Evolutionary conservation across 805 yeast genomes (phyloP), one percentile per base, ranked within the genome.

Genomic region (Novakomyces olei): DNA sequence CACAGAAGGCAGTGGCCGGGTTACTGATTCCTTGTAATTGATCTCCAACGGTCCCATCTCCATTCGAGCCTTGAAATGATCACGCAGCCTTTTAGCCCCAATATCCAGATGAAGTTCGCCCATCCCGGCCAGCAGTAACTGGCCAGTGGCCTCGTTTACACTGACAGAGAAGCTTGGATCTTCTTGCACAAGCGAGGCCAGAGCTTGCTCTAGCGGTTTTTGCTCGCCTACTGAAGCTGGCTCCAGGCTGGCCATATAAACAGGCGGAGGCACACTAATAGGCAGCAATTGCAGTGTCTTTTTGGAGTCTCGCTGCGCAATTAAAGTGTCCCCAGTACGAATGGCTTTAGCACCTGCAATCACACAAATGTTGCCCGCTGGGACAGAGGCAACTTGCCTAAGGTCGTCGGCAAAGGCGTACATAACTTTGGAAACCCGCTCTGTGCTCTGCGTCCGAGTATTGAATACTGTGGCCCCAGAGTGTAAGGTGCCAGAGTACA

Each of bases 21-120:
- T n/a, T n/a, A n/a, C n/a, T n/a, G n/a, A n/a, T n/a, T n/a, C n/a
- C n/a, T n/a, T n/a, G 50, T 77, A 85, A 0, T 95, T 76, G 4
- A 88, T 93, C 57, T 71, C 78, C 15, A 88, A 78, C 33, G 72
- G 72, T 29, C 94, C 81, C 26, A 80, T 61, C 20, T 71, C 72
- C 1, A 78, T 75, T 35, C 72, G 69, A 2, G 92, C 93, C 48
- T 74, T 73, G 63, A 81, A 61, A 36, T 80, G 92, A 27, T 65
- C 66, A n/a, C 78, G 54, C 27, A 81, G 60, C 35, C 95, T 60
- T 44, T 79, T 88, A 30, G 61, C 63, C 1, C 88, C 76, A 41
- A 88, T 81, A 42, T 88, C 96, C 32, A 88, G 60, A 54, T 88
- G 98, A 30, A 88, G 60, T 47, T 88, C 96, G 26, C 98, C 98